Evolutionary conservation across 176 grass and related monocot genomes (phyloP).

Genomic region (Hyparrhenia diplandra): DNA sequence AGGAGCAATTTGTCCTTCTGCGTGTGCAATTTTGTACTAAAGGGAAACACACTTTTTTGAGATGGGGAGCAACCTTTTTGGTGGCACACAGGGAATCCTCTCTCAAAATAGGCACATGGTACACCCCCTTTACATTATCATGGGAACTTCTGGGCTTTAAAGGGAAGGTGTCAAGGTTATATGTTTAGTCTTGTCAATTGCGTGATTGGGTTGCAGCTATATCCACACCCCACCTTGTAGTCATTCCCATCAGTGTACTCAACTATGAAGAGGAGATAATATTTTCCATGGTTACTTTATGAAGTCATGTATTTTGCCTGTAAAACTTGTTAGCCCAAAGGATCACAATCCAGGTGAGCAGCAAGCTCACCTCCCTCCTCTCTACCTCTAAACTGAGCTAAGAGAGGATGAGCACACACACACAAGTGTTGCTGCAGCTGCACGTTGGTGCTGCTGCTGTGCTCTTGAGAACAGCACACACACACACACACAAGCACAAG

Average conservation of each 20-base stretch:
- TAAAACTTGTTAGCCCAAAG: no score
- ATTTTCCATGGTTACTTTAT: background rate
- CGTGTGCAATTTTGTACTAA: background rate
- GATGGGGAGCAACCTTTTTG: no score
- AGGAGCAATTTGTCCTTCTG: no score
- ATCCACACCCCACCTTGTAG: background rate
- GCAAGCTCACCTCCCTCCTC: no score
- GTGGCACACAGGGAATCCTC: background rate
- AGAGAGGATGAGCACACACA: no score
- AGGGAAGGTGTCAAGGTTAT: background rate
- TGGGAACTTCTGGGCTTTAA: background rate
- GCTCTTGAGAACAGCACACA: no score
- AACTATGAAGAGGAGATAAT: conserved; percentile 1
- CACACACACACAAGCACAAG: no score
- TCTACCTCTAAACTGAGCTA: no score
- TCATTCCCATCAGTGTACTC: background rate
- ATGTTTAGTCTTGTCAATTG: background rate
- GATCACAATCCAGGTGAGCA: no score
- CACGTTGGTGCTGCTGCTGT: no score
- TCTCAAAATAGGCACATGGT: background rate
- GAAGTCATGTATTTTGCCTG: background rate
- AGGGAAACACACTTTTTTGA: background rate
- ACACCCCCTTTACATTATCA: background rate
- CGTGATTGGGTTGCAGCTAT: background rate
- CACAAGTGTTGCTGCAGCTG: no score